Conservation (phyloP, 805 yeast genomes). For the Myxozyma neotropica region DNA sequence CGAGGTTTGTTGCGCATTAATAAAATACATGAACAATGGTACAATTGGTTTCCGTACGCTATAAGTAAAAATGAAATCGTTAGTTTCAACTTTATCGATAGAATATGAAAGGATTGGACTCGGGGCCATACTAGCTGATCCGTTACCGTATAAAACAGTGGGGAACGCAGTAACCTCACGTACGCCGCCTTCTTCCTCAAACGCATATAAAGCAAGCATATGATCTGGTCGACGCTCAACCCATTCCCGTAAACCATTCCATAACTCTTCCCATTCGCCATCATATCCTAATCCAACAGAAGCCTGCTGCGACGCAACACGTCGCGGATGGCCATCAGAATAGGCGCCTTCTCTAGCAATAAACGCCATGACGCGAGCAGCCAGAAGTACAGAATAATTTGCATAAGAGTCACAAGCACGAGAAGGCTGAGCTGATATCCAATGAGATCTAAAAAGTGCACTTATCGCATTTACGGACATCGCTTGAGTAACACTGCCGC, state of each 20-base stretch:
- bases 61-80: background rate
- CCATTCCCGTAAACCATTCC: conserved; percentile 50
- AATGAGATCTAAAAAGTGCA: background rate
- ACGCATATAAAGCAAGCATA: conserved; percentile 44
- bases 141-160: conserved; percentile 44
- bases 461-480: conserved; percentile 43
- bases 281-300: conserved; percentile 39
- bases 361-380: conserved; percentile 46
- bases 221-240: conserved; percentile 43
- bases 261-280: conserved; percentile 46
- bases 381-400: conserved; percentile 47
- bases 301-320: conserved; percentile 8
- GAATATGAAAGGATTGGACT: too few relatives aligned
- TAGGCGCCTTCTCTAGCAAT: conserved; percentile 38
- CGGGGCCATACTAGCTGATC: conserved; percentile 43
- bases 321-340: background rate
- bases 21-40: conserved; percentile 47
- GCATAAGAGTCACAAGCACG: conserved; percentile 45
- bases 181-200: conserved; percentile 31
- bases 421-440: conserved; percentile 29
- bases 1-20: conserved; percentile 49
- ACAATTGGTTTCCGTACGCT: conserved; percentile 46
- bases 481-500: conserved; percentile 11
- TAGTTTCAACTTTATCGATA: background rate
- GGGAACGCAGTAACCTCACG: conserved; percentile 44